Evolutionary conservation across 1,139 yeast genomes (phyloP), one percentile per base, ranked within the genome.

Genomic region (Kluyveromyces marxianus): DNA sequence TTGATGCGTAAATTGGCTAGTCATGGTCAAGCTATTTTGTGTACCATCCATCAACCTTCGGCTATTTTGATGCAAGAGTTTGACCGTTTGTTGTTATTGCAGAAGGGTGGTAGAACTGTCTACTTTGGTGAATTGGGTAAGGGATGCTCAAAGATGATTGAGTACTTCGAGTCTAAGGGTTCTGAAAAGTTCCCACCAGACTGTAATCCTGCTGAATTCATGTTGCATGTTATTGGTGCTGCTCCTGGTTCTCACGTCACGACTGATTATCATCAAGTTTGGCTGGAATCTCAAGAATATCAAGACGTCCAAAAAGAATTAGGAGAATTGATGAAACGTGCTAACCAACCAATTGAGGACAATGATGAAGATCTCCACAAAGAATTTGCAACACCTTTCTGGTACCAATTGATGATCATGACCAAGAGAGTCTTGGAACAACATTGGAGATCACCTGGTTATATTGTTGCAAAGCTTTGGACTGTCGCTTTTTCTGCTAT

Each of bases 121-220:
- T 81, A 81, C 63, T 81, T 79, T 61, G 88, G 88, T 38, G 84
- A 80, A 44, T 71, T 81, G 53, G 89, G 89, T 38, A 66, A 69
- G 39, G 75, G 77, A 57, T 77, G 83, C 38, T 54, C 56, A 35
- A 69, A 75, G 4, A 67, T 82, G 58, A 74, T 79, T 44, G 61
- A 71, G 50, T 83, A 83, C 62, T 83, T 83, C 60, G 89, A 83
- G 59, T 62, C 66, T 32, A 66, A 81, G 53, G 89, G 88, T 31
- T 81, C 87, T 25, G 76, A 78, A 46, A 63, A 63, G 43, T 80
- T 85, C 66, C 88, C 90, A 3, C 68, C 74, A 30, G 75, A 74
- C 39, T 89, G 87, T 25, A 83, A 83, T 58, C 94, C 94, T 25
- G 92, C 92, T 21, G 94, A 84, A 63, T 84, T 90, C 88, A 84